These are phyloP conservation scores for Candida easanensis DNA, from an alignment of 805 yeast species.

Conservation along the genomic window DNA sequence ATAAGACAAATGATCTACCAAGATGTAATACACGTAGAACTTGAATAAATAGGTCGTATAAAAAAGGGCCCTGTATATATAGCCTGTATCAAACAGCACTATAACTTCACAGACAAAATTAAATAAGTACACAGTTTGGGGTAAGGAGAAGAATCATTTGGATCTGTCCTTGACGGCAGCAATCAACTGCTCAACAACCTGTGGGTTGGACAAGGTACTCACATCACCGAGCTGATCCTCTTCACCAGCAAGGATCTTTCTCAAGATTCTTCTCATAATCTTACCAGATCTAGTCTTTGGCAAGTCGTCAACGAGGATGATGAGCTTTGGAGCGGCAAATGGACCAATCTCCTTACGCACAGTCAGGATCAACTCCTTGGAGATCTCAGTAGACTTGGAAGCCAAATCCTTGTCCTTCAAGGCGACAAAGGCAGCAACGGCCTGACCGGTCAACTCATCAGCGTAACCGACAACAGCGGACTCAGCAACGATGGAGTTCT, in stretches of 20 bases:
- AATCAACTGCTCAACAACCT: conserved; percentile 65
- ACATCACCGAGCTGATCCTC: conserved; percentile 81
- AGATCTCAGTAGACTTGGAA: conserved; percentile 36
- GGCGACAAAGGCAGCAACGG: conserved; percentile 79
- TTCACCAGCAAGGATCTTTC: conserved; percentile 72
- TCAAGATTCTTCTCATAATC: conserved; percentile 81
- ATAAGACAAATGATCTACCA: too few relatives aligned
- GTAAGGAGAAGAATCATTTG: not conserved
- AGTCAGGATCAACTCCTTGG: conserved; percentile 62
- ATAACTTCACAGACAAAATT: not conserved
- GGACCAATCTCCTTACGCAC: conserved; percentile 83
- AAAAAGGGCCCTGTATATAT: not conserved
- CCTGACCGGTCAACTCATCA: conserved; percentile 85
- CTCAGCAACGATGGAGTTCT: conserved; percentile 68
- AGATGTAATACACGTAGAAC: too few relatives aligned
- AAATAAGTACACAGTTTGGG: not conserved
- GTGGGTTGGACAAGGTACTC: conserved; percentile 75
- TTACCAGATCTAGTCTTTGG: conserved; percentile 88
- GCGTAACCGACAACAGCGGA: conserved; percentile 82
- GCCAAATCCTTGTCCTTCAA: conserved; percentile 46
- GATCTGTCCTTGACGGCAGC: conserved; percentile 35
- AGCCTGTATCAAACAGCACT: not conserved
- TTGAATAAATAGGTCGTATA: not conserved
- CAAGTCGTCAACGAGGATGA: conserved; percentile 69
- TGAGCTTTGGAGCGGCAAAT: conserved; percentile 79